phyloP scores from a whole-genome alignment of 257 asterid genomes.

The Fraxinus excelsior region DNA sequence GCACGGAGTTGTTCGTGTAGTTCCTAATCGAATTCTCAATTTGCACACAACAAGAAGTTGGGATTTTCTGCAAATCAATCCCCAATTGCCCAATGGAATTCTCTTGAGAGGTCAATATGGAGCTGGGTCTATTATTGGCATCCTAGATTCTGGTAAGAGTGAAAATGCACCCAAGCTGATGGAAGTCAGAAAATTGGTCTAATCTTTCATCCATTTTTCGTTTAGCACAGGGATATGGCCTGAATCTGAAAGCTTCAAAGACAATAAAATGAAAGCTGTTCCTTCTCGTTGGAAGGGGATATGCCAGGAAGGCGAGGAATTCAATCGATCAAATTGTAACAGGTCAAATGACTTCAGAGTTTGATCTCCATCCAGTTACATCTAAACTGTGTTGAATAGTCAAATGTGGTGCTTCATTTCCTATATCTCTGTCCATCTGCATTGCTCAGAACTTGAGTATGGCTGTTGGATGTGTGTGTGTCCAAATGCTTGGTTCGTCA shows the following conservation, averaged over 20 bases:
- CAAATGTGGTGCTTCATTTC: neutral
- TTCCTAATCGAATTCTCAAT: slow-evolving; percentile 31
- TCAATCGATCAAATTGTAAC: slow-evolving; percentile 39
- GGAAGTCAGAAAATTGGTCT: neutral
- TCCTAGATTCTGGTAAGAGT: slow-evolving; percentile 35
- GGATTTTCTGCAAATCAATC: slow-evolving; percentile 35
- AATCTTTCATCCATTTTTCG: neutral
- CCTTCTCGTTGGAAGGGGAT: slow-evolving; percentile 44
- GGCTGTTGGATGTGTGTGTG: neutral
- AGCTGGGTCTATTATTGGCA: slow-evolving; percentile 33
- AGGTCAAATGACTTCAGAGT: slow-evolving; percentile 20
- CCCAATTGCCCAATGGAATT: slow-evolving; percentile 27
- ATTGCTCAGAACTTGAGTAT: neutral
- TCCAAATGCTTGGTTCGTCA: neutral
- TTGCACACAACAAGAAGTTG: slow-evolving; percentile 48
- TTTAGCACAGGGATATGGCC: slow-evolving; percentile 46
- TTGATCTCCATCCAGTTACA: no score
- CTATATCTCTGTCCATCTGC: neutral
- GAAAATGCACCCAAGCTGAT: neutral
- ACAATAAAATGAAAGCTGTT: slow-evolving; percentile 24
- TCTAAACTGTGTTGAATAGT: no score
- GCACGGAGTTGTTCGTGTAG: slow-evolving; percentile 38
- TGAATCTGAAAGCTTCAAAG: slow-evolving; percentile 44
- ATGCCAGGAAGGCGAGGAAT: slow-evolving; percentile 39
- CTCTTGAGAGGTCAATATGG: slow-evolving; percentile 30